Evolutionary conservation across 352 stramenopile genomes (phyloP).

Genomic region (Phytophthora vignae): DNA sequence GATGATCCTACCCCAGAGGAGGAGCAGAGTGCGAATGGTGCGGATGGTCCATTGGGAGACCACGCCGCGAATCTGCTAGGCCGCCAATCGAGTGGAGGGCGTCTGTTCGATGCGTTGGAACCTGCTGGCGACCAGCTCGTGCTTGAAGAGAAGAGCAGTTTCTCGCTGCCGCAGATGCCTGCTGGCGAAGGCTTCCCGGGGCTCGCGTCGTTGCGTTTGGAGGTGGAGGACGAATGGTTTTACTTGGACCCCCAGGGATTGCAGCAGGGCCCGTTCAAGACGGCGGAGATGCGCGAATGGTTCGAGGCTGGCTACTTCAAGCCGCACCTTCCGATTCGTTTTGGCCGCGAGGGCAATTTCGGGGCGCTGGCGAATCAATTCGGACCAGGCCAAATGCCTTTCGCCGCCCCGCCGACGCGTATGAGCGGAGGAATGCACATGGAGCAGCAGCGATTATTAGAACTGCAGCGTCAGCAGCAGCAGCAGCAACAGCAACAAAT

Average conservation of each 20-base stretch:
- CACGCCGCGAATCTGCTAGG: conserved; percentile 17
- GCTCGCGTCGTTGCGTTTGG: conserved; percentile 42
- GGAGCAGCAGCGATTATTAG: conserved; percentile 61
- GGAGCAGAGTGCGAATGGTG: conserved; percentile 26
- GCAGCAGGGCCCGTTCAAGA: conserved; percentile 89
- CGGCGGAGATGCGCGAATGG: conserved; percentile 88
- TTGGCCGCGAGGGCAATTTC: conserved; percentile 77
- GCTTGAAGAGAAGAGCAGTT: conserved; percentile 47
- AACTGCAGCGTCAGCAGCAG: conserved; percentile 71
- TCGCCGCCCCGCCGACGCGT: conserved; percentile 47
- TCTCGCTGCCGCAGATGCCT: conserved; percentile 34
- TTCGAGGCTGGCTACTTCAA: conserved; percentile 92
- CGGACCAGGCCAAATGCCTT: conserved; percentile 71
- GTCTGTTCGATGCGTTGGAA: conserved; percentile 48
- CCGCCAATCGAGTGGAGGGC: conserved; percentile 28
- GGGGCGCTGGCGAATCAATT: conserved; percentile 84
- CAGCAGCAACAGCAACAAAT: conserved; percentile 49
- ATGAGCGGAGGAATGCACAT: conserved; percentile 30
- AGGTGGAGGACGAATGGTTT: conserved; percentile 85
- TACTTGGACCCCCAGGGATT: conserved; percentile 87
- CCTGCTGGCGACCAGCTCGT: conserved; percentile 24
- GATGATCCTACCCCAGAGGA: conserved; percentile 50
- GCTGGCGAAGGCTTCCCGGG: conserved; percentile 24
- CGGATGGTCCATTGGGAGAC: conserved; percentile 38
- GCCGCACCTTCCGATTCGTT: conserved; percentile 87